Evolutionary conservation across 306 rosid genomes (phyloP), one percentile per base, ranked within the genome.

Genomic region (Dryas octopetala): DNA sequence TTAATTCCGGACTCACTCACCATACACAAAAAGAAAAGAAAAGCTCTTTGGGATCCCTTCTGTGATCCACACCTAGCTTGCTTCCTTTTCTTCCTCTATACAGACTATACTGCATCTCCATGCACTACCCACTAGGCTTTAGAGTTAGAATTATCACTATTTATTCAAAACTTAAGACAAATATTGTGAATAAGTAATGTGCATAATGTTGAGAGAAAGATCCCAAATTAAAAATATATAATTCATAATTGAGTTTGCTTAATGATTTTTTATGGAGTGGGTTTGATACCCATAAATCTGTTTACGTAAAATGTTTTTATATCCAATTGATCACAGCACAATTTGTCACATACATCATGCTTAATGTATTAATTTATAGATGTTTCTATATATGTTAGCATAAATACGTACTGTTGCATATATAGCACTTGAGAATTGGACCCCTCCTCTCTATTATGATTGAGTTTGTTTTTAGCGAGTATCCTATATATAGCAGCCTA

Each of bases 21-120:
- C 44, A 45, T 63, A 62, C 17, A 71, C 11, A 2, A 50, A 6
- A 14, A 28, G 10, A 1, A n/a, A 26, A 13, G 15, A 2, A 16
- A 28, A 14, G 16, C 32, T 16, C 47, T 9, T 72, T 28, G 67
- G 45, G 67, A 59, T 59, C 58, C 76, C 75, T 55, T 72, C 57
- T 59, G 58, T 44, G 76, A 73, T 73, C 52, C 76, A 73, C 68
- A 73, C 58, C 28, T 9, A 64, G 23, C 23, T 23, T 23, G 23
- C 23, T 46, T 26, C 55, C 67, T 26, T 57, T 73, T 48, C 57
- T 46, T 45, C 47, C 1, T 73, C 68, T 73, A 15, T 19, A 19
- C 19, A 19, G 19, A 19, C 19, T 19, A 19, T 66, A 41, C 75
- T 54, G 53, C 75, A 55, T 12, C 38, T 62, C 17, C 66, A 62